Percentiles rank a stretch among this genome's conserved stretches.
Evolutionary conservation across 441 rosid genomes (phyloP).

Genomic region (California macrophylla): DNA sequence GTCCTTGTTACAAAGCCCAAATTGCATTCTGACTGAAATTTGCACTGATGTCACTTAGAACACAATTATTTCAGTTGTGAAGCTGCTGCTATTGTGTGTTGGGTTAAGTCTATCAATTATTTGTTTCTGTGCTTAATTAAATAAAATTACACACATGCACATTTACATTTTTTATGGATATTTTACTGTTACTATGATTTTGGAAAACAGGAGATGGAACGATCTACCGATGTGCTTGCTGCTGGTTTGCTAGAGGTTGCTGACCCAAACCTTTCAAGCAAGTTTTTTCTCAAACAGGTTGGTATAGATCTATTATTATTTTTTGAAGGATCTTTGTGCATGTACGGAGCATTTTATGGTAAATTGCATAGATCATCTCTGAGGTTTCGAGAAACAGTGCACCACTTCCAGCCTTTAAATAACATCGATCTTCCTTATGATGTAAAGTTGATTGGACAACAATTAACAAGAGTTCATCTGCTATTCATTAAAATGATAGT

Average conservation of each 20-base stretch:
- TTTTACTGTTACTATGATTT: slow-evolving; percentile 1
- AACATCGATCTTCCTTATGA: neutral
- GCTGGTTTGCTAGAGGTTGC: slow-evolving; percentile 93
- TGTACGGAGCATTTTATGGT: neutral
- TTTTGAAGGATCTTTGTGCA: slow-evolving; percentile 1
- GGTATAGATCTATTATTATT: slow-evolving; percentile 15
- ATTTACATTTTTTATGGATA: neutral
- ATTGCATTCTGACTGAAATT: neutral
- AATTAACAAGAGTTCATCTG: neutral
- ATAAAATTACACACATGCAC: neutral
- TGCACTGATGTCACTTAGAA: neutral
- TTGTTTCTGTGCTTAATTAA: neutral
- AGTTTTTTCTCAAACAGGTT: slow-evolving; percentile 87
- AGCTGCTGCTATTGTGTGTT: neutral
- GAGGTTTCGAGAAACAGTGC: neutral
- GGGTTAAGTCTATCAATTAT: neutral
- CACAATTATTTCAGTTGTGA: neutral
- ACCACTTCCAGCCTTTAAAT: neutral
- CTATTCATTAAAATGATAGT: neutral
- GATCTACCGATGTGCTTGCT: slow-evolving; percentile 93
- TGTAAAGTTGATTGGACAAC: neutral
- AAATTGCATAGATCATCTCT: neutral
- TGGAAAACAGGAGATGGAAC: slow-evolving; percentile 75
- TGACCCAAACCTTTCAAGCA: slow-evolving; percentile 85
- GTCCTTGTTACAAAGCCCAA: neutral